Conservation (phyloP, 768 basidiomycete species). For the Vararia minispora region DNA sequence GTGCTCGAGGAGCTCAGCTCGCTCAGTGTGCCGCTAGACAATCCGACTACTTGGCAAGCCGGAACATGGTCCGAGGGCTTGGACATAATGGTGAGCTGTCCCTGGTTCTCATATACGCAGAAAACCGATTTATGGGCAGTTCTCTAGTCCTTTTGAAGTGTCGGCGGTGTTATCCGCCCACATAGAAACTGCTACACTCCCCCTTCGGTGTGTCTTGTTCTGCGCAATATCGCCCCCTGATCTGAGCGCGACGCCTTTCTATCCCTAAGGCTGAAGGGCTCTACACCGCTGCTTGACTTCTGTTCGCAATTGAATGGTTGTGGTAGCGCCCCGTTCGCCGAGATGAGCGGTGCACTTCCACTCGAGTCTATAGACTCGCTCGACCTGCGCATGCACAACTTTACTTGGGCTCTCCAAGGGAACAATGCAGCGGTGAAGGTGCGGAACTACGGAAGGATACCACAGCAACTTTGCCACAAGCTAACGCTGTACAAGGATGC, state of each 20-base stretch:
- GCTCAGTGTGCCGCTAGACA: conserved; percentile 21
- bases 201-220: conserved; percentile 17
- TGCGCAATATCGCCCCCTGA: background rate
- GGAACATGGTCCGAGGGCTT: conserved; percentile 20
- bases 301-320: conserved; percentile 41
- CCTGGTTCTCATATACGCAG: background rate
- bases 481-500: too few species aligned
- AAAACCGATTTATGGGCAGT: conserved; percentile 9
- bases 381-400: conserved; percentile 23
- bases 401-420: conserved; percentile 27
- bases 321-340: conserved; percentile 39
- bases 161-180: conserved; percentile 27
- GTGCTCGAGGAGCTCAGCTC: conserved; percentile 20
- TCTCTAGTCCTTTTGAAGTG: conserved; percentile 18
- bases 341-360: conserved; percentile 46
- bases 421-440: conserved; percentile 1
- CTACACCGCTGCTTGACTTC: conserved; percentile 30
- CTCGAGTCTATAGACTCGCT: conserved; percentile 21
- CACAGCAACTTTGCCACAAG: too few species aligned
- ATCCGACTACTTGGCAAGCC: conserved; percentile 18
- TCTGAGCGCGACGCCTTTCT: background rate
- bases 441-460: too few species aligned
- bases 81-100: conserved; percentile 16
- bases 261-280: conserved; percentile 23
- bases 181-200: conserved; percentile 25